Evolutionary conservation across 2,329 filamentous ascomycete species (phyloP).

Genomic region (Epichloe sylvatica): DNA sequence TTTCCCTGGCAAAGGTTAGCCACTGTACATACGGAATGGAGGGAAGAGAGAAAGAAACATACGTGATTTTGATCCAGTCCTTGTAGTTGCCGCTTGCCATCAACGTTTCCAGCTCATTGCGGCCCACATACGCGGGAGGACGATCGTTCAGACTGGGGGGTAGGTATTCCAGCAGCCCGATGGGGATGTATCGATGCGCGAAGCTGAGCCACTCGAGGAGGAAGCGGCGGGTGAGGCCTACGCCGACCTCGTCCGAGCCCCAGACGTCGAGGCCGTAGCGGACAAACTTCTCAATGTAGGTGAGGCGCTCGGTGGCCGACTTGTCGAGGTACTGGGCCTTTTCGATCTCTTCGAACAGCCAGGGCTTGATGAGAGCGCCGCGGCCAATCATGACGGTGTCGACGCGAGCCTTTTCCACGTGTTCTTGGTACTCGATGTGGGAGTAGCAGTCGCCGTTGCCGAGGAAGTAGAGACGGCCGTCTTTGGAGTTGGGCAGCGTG

Average conservation of each 20-base stretch:
- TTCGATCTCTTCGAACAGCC: conserved; percentile 95
- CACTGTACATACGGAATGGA: neutral
- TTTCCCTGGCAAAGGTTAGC: conserved; percentile 50
- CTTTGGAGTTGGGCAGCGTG: conserved; percentile 50
- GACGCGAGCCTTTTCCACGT: conserved; percentile 64
- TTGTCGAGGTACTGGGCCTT: conserved; percentile 92
- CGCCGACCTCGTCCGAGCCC: conserved; percentile 88
- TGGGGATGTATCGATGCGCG: conserved; percentile 75
- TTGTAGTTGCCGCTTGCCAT: conserved; percentile 82
- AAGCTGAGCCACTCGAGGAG: conserved; percentile 94
- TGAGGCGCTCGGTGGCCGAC: conserved; percentile 70
- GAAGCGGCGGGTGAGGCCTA: conserved; percentile 84
- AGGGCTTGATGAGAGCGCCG: conserved; percentile 91
- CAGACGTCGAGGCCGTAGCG: conserved; percentile 85
- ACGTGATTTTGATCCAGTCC: conserved; percentile 99
- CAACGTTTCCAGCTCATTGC: conserved; percentile 88
- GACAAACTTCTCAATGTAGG: conserved; percentile 77
- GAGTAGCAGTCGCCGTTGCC: conserved; percentile 97
- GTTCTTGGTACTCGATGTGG: conserved; percentile 70
- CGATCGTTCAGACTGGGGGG: conserved; percentile 83
- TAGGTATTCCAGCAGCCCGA: conserved; percentile 76
- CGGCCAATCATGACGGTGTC: conserved; percentile 97
- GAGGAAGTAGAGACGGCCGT: conserved; percentile 71
- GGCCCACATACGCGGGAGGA: conserved; percentile 67
- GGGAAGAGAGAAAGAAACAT: conserved; percentile 21